Evolutionary conservation across 164 flowering plant genomes (phyloP).

Genomic region (Tetrastigma voinierianum): DNA sequence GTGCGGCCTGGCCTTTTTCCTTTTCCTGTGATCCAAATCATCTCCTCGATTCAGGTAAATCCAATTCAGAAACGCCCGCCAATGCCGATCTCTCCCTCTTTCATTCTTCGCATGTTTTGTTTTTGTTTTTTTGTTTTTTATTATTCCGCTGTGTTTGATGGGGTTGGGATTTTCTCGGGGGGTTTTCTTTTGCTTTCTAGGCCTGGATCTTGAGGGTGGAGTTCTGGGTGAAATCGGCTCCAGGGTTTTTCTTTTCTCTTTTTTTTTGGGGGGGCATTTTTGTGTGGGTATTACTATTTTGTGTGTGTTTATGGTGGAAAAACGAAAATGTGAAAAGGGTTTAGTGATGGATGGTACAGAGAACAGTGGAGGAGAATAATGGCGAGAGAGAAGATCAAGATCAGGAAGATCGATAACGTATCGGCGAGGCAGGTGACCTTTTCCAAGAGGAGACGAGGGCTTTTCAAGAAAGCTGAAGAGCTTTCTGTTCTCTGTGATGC

Average conservation of each 20-base stretch:
- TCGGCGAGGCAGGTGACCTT: constrained; percentile 46
- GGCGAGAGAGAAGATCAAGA: constrained; percentile 49
- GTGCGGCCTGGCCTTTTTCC: constrained; percentile 1
- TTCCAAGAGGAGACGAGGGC: constrained; percentile 39
- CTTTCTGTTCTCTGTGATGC: constrained; percentile 43
- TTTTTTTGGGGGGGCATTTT: background rate
- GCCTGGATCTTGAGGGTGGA: background rate
- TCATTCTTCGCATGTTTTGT: constrained; percentile 5
- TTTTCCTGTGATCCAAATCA: background rate
- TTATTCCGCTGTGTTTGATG: background rate
- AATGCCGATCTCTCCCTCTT: background rate
- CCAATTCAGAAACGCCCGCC: background rate
- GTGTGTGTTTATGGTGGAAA: too few relatives aligned
- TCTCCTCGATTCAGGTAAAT: background rate
- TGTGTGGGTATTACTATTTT: too few relatives aligned
- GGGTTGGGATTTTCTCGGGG: background rate
- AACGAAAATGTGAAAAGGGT: too few relatives aligned
- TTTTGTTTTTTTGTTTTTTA: background rate
- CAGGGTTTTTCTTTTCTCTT: background rate
- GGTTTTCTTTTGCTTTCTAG: background rate
- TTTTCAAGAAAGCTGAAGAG: constrained; percentile 46
- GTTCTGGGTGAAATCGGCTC: background rate
- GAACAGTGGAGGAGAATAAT: constrained; percentile 8
- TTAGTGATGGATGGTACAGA: too few relatives aligned
- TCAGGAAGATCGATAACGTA: constrained; percentile 44